A percentile compares a stretch with the other conserved stretches of the same genome.
Conservation (phyloP, 169 alveolate genomes). For the Prorocentrum cordatum region DNA sequence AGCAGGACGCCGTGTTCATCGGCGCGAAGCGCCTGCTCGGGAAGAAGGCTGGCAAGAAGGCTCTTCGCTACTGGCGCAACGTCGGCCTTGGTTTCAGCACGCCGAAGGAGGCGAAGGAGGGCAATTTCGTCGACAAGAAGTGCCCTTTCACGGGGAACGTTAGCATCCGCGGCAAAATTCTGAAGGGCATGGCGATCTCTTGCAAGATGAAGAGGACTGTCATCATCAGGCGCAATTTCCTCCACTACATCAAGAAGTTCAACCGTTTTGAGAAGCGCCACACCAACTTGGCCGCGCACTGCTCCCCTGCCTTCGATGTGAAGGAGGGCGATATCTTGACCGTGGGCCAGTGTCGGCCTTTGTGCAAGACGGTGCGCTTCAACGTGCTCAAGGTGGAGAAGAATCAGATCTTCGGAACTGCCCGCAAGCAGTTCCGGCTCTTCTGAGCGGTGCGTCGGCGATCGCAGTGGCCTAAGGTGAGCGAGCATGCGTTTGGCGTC, state of each 20-base stretch:
- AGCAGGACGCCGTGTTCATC: slow-evolving; percentile 75
- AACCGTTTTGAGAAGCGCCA: slow-evolving; percentile 98
- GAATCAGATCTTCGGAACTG: slow-evolving; percentile 95
- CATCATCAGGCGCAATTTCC: slow-evolving; percentile 95
- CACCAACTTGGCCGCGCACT: slow-evolving; percentile 93
- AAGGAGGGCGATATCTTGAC: slow-evolving; percentile 86
- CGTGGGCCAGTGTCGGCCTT: slow-evolving; percentile 87
- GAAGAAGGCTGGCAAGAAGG: slow-evolving; percentile 30
- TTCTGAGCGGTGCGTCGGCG: too few species aligned
- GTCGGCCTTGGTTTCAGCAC: slow-evolving; percentile 37
- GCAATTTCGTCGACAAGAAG: slow-evolving; percentile 63
- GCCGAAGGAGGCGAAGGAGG: slow-evolving; percentile 63
- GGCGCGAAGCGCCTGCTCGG: slow-evolving; percentile 69
- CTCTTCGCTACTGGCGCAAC: slow-evolving; percentile 62
- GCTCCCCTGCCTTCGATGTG: slow-evolving; percentile 96
- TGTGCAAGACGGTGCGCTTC: slow-evolving; percentile 96
- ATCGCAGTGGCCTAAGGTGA: too few species aligned
- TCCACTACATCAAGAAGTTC: slow-evolving; percentile 96
- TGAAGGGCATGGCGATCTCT: slow-evolving; percentile 96
- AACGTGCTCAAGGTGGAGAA: slow-evolving; percentile 96
- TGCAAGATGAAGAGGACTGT: slow-evolving; percentile 98
- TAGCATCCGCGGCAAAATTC: slow-evolving; percentile 56
- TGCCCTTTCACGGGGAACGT: slow-evolving; percentile 70
- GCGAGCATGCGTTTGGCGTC: too few species aligned
- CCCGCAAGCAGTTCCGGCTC: slow-evolving; percentile 96